These are phyloP conservation scores for Ilex aquifolium DNA, from an alignment of 257 asterid species.

Conservation along the genomic window DNA sequence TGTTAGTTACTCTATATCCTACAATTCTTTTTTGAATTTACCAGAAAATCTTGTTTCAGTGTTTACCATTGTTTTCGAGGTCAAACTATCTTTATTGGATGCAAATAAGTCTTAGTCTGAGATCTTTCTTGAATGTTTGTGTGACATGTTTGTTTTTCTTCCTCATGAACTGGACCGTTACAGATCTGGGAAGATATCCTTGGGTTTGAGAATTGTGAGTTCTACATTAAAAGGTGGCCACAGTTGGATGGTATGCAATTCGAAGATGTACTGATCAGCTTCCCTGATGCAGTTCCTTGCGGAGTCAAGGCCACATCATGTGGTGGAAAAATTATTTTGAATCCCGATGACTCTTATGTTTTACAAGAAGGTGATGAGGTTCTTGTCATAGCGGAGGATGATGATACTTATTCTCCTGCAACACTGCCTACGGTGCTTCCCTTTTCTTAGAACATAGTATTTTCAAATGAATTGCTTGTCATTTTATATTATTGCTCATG, in stretches of 20 bases:
- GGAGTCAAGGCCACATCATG: constrained; percentile 78
- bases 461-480: not conserved
- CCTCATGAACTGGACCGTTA: constrained; percentile 19
- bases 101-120: no score
- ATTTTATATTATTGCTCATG: constrained; percentile 11
- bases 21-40: no score
- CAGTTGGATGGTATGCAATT: constrained; percentile 78
- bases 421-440: constrained; percentile 67
- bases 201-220: constrained; percentile 91
- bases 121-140: not conserved
- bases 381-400: constrained; percentile 94
- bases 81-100: no score
- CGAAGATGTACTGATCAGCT: constrained; percentile 83
- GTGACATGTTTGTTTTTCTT: not conserved
- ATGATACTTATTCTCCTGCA: constrained; percentile 75
- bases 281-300: constrained; percentile 88
- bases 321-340: constrained; percentile 77
- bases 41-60: no score
- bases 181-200: constrained; percentile 97
- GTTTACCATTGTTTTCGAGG: no score
- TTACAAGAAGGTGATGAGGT: constrained; percentile 85
- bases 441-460: constrained; percentile 24
- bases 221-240: constrained; percentile 79
- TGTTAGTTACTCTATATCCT: not conserved
- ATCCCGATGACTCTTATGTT: constrained; percentile 76